Base-by-base conservation (phyloP, 1,284 basidiomycete species). In the Puccinia horiana region DNA sequence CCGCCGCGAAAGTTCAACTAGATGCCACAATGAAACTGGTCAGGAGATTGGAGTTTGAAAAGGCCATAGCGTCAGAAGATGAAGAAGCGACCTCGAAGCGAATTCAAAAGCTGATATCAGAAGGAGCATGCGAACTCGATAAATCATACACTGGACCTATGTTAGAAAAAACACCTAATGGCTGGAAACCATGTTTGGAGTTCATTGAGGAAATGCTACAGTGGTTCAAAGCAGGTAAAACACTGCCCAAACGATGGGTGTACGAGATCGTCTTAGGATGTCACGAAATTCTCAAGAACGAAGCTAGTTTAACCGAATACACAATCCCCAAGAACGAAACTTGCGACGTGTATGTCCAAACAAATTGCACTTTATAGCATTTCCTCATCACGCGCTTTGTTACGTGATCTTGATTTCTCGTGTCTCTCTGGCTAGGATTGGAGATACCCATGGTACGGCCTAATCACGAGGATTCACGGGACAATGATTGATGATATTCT, bases 251-350 rank as follows among this genome's bases (percentile, higher is more conserved):
- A 87, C 89, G 94, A 87, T 93, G 95, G 83, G 94, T 93, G 37
- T 98, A 95, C 95, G 94, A 98, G 88, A 98, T 99, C 85, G 90
- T 96, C 40, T 89, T 99, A 16, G 95, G 94, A 40, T 95, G 94
- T 82, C 91, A 94, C 86, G 90, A 91, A 26, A 88, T 91, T 9
- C 92, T 99, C 84, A 88, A 89, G 42, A 90, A 92, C 84, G 95
- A 97, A 86, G 91, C 92, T 82, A 93, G 91, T 84, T 85, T 99
- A 86, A 94, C 97, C 23, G 91, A 93, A 79, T 90, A 96, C 58
- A 88, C 90, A 63, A 88, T 99, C 37, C 90, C 91, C 52, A 91
- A 95, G 49, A 95, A 92, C 1, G 90, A 92, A 82, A 94, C 92
- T 0, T 91, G 92, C 85, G 94, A 98, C 88, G 92, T 98, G 84